phyloP scores from a whole-genome alignment of 768 basidiomycete genomes.

The Tylopilus cervinicoccineus region DNA sequence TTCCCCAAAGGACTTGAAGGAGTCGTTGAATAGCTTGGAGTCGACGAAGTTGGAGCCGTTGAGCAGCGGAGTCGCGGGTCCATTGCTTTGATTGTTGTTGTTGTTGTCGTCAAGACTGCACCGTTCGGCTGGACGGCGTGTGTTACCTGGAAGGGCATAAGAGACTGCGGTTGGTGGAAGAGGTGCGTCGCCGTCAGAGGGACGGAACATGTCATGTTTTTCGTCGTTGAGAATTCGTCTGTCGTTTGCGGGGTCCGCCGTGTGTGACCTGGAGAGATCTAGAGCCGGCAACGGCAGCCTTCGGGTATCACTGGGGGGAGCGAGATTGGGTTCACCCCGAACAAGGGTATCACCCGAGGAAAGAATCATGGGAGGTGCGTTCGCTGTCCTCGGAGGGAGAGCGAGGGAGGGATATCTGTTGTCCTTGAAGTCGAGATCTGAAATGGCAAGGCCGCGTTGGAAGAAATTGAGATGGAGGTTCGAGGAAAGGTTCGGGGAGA shows the following conservation, averaged over 20 bases:
- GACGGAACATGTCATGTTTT: constrained; percentile 16
- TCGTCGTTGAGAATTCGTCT: constrained; percentile 24
- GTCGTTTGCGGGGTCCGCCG: constrained; percentile 17
- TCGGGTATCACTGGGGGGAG: constrained; percentile 12
- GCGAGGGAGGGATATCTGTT: constrained; percentile 49
- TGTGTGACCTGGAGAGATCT: constrained; percentile 13
- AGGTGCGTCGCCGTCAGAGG: constrained; percentile 12
- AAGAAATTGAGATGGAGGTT: constrained; percentile 41
- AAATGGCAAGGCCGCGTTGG: constrained; percentile 49
- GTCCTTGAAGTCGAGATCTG: constrained; percentile 62
- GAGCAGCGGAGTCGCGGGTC: constrained; percentile 16
- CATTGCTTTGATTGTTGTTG: constrained; percentile 18
- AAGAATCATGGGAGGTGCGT: constrained; percentile 29
- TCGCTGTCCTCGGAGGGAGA: constrained; percentile 20
- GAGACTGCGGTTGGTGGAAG: constrained; percentile 36
- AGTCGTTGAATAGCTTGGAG: constrained; percentile 26
- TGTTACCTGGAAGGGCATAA: constrained; percentile 42
- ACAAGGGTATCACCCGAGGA: constrained; percentile 25
- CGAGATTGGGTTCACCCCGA: constrained; percentile 18
- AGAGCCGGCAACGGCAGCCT: constrained; percentile 10
- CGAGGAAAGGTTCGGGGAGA: constrained; percentile 27
- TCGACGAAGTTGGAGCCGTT: constrained; percentile 26
- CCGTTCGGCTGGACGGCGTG: constrained; percentile 48
- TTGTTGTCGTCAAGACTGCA: constrained; percentile 50
- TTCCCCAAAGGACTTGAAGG: constrained; percentile 31